Evolutionary conservation across 1,284 basidiomycete species (phyloP).

Genomic region (Xanthoconium separans): DNA sequence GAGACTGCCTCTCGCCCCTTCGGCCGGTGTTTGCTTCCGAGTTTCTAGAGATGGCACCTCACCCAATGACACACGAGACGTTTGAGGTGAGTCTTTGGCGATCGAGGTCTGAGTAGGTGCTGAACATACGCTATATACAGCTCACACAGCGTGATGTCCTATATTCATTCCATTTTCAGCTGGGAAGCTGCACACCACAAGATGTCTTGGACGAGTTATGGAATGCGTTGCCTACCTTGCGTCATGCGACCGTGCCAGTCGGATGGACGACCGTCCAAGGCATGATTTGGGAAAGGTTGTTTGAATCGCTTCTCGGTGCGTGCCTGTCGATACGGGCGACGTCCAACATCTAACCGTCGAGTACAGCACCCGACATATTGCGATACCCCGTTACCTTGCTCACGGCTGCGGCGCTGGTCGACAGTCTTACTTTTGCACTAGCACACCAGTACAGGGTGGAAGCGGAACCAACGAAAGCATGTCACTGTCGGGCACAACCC

Average conservation of each 20-base stretch:
- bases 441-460: constrained; percentile 37
- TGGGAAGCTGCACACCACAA: constrained; percentile 56
- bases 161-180: constrained; percentile 43
- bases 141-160: constrained; percentile 57
- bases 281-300: constrained; percentile 51
- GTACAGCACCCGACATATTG: constrained; percentile 48
- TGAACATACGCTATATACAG: constrained; percentile 32
- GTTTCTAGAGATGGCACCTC: constrained; percentile 48
- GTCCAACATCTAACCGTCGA: background rate
- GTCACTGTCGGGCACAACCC: constrained; percentile 6
- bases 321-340: background rate
- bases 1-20: constrained; percentile 59
- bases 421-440: constrained; percentile 42
- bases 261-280: constrained; percentile 47
- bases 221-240: constrained; percentile 50
- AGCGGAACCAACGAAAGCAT: constrained; percentile 15
- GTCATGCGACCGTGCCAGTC: constrained; percentile 33
- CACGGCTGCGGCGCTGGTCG: constrained; percentile 47
- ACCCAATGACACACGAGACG: constrained; percentile 42
- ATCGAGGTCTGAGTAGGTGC: background rate
- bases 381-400: constrained; percentile 51
- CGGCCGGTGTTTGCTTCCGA: constrained; percentile 49
- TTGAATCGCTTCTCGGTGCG: constrained; percentile 45
- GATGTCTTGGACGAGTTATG: constrained; percentile 58
- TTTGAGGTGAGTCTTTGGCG: constrained; percentile 44